These are phyloP conservation scores for Periglandula ipomoeae DNA, from an alignment of 2,329 filamentous ascomycete genomes.

Conservation along the genomic window DNA sequence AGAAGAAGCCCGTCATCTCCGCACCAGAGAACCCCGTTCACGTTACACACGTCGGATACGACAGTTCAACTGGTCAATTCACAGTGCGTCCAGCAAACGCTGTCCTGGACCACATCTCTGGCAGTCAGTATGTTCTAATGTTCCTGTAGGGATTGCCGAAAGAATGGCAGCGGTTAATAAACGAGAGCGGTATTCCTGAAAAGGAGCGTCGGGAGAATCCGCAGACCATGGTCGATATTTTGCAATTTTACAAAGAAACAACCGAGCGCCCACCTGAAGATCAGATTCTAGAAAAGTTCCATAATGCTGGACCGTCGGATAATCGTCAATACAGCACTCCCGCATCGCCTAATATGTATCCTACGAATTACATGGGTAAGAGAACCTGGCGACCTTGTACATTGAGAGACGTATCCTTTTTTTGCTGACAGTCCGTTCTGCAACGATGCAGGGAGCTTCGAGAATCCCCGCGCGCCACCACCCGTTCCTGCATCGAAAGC, in stretches of 20 bases:
- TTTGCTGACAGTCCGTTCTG: not conserved
- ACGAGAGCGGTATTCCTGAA: constrained; percentile 92
- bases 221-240: constrained; percentile 89
- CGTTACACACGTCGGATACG: constrained; percentile 95
- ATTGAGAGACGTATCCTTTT: not conserved
- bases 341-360: constrained; percentile 44
- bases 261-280: constrained; percentile 73
- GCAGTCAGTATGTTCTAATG: constrained; percentile 6
- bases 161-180: constrained; percentile 94
- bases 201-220: constrained; percentile 94
- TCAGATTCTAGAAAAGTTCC: constrained; percentile 91
- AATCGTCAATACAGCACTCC: constrained; percentile 34
- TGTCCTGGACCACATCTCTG: not conserved
- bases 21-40: constrained; percentile 95
- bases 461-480: constrained; percentile 88
- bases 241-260: constrained; percentile 95
- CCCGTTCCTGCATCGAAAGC: constrained; percentile 61
- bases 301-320: constrained; percentile 62
- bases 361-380: constrained; percentile 46
- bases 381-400: constrained; percentile 50
- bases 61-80: constrained; percentile 92
- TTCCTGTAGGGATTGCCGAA: constrained; percentile 74
- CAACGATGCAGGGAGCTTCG: constrained; percentile 63
- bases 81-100: constrained; percentile 47
- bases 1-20: constrained; percentile 89